phyloP scores from a whole-genome alignment of 2,329 filamentous ascomycete species.

The Hymenoscyphus repandus region DNA sequence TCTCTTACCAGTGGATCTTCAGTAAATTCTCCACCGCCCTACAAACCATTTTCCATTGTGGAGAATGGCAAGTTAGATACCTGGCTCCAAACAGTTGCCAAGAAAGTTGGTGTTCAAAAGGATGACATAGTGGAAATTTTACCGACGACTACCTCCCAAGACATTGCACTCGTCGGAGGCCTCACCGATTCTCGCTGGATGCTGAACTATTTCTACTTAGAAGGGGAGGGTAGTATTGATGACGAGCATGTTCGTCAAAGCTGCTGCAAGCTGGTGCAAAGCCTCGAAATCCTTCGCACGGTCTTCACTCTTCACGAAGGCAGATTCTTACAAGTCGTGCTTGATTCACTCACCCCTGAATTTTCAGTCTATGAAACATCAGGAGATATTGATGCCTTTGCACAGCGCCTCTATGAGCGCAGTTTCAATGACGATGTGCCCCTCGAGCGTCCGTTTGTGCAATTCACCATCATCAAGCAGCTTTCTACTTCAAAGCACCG shows the following conservation, averaged over 20 bases:
- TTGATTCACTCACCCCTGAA: conserved; percentile 5
- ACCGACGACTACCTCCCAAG: conserved; percentile 12
- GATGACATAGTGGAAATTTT: conserved; percentile 11
- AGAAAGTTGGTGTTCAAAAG: conserved; percentile 7
- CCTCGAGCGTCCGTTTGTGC: not conserved
- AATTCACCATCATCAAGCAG: not conserved
- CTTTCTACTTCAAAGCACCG: conserved; percentile 25
- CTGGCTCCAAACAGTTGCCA: conserved; percentile 7
- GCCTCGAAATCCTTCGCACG: conserved; percentile 10
- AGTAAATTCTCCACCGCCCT: no score
- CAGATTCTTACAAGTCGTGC: conserved; percentile 8
- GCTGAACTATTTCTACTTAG: conserved; percentile 15
- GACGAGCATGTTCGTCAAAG: conserved; percentile 2
- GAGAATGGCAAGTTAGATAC: no score
- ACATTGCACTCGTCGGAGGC: conserved; percentile 6
- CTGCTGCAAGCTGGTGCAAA: not conserved
- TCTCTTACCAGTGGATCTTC: no score
- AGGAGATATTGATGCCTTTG: not conserved
- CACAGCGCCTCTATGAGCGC: not conserved
- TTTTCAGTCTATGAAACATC: conserved; percentile 5
- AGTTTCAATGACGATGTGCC: not conserved
- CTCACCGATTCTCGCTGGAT: conserved; percentile 15
- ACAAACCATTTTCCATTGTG: conserved; percentile 7
- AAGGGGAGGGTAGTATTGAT: conserved; percentile 7
- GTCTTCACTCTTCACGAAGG: conserved; percentile 5